A percentile compares a stretch with the other conserved stretches of the same genome.
These are phyloP conservation scores for Umbelopsis isabellina DNA, from an alignment of 192 early-diverging fungal genomes.

Conservation along the genomic window DNA sequence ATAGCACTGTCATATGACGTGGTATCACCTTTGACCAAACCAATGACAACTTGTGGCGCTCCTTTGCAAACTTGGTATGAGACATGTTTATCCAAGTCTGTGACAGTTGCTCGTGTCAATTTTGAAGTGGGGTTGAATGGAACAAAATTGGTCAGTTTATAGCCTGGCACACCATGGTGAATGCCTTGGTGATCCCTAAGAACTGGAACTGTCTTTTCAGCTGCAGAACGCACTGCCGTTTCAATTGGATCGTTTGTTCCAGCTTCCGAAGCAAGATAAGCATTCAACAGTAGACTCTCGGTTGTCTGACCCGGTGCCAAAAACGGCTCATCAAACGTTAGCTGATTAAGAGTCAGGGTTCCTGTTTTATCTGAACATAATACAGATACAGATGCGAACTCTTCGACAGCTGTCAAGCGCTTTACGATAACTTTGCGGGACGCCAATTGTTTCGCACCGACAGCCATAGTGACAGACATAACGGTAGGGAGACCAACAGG, in stretches of 20 bases:
- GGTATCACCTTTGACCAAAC: constrained; percentile 52
- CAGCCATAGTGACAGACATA: constrained; percentile 86
- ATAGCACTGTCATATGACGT: constrained; percentile 56
- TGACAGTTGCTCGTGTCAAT: constrained; percentile 68
- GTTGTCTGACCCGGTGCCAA: constrained; percentile 44
- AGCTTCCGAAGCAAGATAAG: constrained; percentile 70
- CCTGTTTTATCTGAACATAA: constrained; percentile 75
- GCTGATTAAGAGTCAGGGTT: constrained; percentile 76
- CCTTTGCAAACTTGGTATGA: constrained; percentile 71
- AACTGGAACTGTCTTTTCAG: constrained; percentile 49
- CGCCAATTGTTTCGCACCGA: constrained; percentile 74
- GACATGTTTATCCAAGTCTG: constrained; percentile 50
- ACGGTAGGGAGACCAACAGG: constrained; percentile 82
- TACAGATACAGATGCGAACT: constrained; percentile 73
- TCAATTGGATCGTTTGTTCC: constrained; percentile 80
- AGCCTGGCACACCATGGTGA: constrained; percentile 68
- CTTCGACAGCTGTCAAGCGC: constrained; percentile 80
- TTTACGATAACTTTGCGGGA: constrained; percentile 78
- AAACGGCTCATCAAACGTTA: constrained; percentile 76
- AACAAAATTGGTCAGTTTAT: constrained; percentile 64
- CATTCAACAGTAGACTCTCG: constrained; percentile 64
- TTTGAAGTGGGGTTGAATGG: constrained; percentile 78
- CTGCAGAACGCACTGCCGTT: constrained; percentile 68
- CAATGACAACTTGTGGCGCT: constrained; percentile 73
- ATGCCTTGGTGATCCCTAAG: constrained; percentile 44